Evolutionary conservation across 176 grass and related monocot species (phyloP), one percentile per base, ranked within the genome.

Genomic region (Phragmites australis): DNA sequence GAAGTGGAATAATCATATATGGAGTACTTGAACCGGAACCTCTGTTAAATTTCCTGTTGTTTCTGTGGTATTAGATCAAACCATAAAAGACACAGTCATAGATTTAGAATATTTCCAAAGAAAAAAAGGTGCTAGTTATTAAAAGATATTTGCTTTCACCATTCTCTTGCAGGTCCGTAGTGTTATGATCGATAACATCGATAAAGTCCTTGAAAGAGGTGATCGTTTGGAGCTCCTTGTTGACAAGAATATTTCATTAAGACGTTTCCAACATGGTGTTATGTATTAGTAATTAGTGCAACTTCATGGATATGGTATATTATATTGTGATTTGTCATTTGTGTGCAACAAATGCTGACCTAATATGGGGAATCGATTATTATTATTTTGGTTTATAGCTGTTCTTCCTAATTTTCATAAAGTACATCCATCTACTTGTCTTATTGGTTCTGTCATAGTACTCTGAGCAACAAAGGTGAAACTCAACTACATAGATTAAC

Each of bases 161-260:
- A 56, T 65, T 23, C 19, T 47, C 48, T 79, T 68, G 44, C 85
- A 99, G 96, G 96, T 99, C n/a, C 88, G 93, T 25, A 93, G 59
- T 86, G 96, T 99, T 81, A 99, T 99, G 96, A 95, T 99, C 49
- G 93, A 99, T 64, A 99, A 99, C 76, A 99, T 99, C 21, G 96
- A 99, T 81, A 93, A 95, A 87, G 96, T 99, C 52, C 89, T 99
- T 51, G 96, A 95, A 86, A 99, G 93, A 88, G 96, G 96, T 25
- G 93, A 99, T 32, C 88, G 96, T 74, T 76, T 99, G 72, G 96
- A 95, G 23, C 53, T 99, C 76, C 74, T 99, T 46, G 96, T 94
- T 31, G 96, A 99, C 76, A 99, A 94, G n/a, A n/a, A n/a, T n/a
- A n/a, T 32, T 63, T 25, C 14, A 53, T 0, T 42, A 31, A 74